These are phyloP conservation scores for Backusella tarrabulga DNA, from an alignment of 192 early-diverging fungal genomes.

Conservation along the genomic window DNA sequence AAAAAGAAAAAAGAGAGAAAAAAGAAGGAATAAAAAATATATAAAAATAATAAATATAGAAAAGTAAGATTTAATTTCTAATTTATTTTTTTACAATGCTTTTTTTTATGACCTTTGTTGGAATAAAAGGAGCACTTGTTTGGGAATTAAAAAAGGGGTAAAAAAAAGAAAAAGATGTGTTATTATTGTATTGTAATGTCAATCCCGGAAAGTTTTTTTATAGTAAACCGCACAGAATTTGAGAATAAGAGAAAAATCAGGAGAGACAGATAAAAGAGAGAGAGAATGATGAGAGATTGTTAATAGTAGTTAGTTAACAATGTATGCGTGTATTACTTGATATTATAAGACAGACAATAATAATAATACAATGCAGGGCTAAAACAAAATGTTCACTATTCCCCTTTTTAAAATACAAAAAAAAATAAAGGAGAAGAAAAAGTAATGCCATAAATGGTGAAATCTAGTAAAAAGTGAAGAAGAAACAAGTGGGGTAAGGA, in stretches of 20 bases:
- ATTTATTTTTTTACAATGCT: background rate
- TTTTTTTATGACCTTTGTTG: conserved; percentile 1
- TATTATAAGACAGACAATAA: background rate
- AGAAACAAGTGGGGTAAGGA: conserved; percentile 2
- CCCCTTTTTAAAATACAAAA: background rate
- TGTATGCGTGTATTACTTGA: background rate
- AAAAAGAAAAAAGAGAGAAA: background rate
- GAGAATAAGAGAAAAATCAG: background rate
- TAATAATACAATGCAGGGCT: conserved; percentile 10
- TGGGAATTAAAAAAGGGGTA: conserved; percentile 9
- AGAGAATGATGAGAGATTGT: too few relatives aligned
- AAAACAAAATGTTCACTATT: background rate
- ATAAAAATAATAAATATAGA: background rate
- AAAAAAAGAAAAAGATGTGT: background rate
- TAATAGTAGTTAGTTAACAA: background rate
- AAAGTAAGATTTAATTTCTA: background rate
- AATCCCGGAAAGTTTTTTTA: background rate
- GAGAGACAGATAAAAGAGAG: background rate
- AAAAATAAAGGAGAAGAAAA: background rate
- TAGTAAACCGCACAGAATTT: background rate
- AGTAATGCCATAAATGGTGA: background rate
- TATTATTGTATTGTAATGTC: background rate
- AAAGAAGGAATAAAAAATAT: background rate
- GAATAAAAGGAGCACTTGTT: background rate
- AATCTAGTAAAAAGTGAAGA: background rate